phyloP scores from a whole-genome alignment of 192 early-diverging fungal genomes.

The Linnemannia hyalina region DNA sequence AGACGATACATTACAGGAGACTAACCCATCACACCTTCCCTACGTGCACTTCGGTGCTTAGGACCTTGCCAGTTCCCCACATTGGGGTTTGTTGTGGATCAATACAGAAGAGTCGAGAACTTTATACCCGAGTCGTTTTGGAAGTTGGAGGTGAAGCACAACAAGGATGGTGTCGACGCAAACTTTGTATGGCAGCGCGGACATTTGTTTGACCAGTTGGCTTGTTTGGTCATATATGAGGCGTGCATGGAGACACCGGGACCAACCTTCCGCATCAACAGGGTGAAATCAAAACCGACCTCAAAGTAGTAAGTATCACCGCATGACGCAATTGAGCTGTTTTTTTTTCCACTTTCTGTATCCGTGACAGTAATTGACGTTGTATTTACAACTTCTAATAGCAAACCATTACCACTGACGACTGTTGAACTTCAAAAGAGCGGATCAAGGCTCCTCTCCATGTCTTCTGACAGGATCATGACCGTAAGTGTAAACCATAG shows the following conservation, averaged over 20 bases:
- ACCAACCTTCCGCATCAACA: conserved; percentile 66
- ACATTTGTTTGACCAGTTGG: conserved; percentile 82
- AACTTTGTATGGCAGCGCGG: conserved; percentile 83
- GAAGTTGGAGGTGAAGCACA: conserved; percentile 79
- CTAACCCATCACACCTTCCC: neutral
- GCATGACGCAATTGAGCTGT: neutral
- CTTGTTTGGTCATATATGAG: conserved; percentile 80
- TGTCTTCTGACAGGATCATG: conserved; percentile 89
- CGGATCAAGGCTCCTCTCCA: conserved; percentile 75
- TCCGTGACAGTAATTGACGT: neutral
- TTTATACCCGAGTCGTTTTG: conserved; percentile 95
- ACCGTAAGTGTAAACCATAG: conserved; percentile 47
- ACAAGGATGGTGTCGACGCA: conserved; percentile 62
- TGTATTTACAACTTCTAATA: conserved; percentile 26
- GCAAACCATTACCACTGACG: conserved; percentile 92
- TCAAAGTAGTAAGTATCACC: conserved; percentile 77
- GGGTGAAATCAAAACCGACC: conserved; percentile 73
- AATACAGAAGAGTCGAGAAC: conserved; percentile 76
- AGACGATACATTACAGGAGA: neutral
- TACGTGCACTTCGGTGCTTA: conserved; percentile 14
- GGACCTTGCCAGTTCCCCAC: conserved; percentile 98
- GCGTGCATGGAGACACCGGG: conserved; percentile 69
- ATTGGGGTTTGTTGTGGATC: conserved; percentile 94
- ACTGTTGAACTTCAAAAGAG: conserved; percentile 95
- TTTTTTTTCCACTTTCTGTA: neutral